These are phyloP conservation scores for Myrica gale DNA, from an alignment of 306 rosid species.

Conservation along the genomic window DNA sequence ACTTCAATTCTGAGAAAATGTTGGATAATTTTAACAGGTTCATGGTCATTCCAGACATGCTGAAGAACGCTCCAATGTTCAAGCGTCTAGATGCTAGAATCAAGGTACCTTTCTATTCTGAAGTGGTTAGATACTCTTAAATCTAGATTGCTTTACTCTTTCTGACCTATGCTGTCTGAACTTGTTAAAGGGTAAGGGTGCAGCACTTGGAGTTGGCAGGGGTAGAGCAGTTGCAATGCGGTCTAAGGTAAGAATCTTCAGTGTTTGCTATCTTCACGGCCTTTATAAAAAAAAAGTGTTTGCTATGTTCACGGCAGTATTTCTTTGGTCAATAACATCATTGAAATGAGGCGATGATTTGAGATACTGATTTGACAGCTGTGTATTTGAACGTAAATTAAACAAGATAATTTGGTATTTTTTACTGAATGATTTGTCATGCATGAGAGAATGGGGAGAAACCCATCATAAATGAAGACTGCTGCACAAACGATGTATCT, in stretches of 20 bases:
- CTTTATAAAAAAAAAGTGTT: no score
- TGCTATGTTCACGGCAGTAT: not conserved
- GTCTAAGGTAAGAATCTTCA: constrained; percentile 55
- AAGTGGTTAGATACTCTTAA: constrained; percentile 5
- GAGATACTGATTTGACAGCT: not conserved
- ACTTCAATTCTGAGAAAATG: constrained; percentile 15
- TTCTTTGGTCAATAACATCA: not conserved
- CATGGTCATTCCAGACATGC: constrained; percentile 98
- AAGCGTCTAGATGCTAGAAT: constrained; percentile 95
- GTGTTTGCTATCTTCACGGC: not conserved
- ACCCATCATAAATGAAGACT: not conserved
- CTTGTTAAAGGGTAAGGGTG: constrained; percentile 88
- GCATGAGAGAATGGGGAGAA: not conserved
- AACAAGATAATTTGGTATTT: not conserved
- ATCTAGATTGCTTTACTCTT: not conserved
- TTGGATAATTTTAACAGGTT: constrained; percentile 50
- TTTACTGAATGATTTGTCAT: not conserved
- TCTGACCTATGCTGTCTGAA: constrained; percentile 26
- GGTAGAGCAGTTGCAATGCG: constrained; percentile 99
- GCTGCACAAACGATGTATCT: not conserved
- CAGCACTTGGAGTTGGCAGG: constrained; percentile 96
- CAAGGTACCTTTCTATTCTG: constrained; percentile 51
- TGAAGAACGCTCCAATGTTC: constrained; percentile 99
- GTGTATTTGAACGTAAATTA: not conserved
- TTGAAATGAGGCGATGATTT: not conserved